Base-by-base conservation (phyloP, 2,329 filamentous ascomycete genomes). In the Xylaria digitata region DNA sequence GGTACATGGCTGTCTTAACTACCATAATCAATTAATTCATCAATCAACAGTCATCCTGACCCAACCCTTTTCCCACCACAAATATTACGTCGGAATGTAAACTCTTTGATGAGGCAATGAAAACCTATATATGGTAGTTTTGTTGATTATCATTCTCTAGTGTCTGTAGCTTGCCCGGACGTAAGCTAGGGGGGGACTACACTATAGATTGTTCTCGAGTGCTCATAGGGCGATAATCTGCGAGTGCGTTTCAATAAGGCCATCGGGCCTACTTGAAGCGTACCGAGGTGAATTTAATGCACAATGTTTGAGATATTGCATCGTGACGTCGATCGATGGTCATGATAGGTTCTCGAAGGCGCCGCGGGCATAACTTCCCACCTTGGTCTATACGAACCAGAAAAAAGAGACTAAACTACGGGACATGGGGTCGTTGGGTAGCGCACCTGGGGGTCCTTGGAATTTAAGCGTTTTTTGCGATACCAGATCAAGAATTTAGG, bases 401-500 rank as follows among this genome's bases (percentile, higher is more conserved):
- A 15, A 52, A 59, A 26, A 43, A 34, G 61, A 26, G 26, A 26
- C 26, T 26, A 26, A 26, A 43, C 48, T n/a, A 32, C 11, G 19
- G 15, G 40, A 42, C 11, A 61, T 52, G 49, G 49, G 60, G 32
- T 37, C 17, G 30, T 26, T 56, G 34, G 61, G 60, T 19, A 56
- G 21, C 30, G 11, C 42, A 30, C 40, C n/a, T 19, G 23, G 15
- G 62, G 46, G 46, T 48, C 37, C 15, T 13, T 26, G 19, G 19
- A 37, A 48, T 42, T n/a, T 50, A 42, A 49, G 21, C n/a, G 59
- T 46, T 26, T 26, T 26, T 52, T 61, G 57, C 58, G 66, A 66
- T 66, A 42, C 66, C 66, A 63, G 40, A 68, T 62, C 21, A 30
- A 68, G 63, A 46, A 49, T 42, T 43, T 57, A 19, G 43, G 50